Evolutionary conservation across 495 filamentous ascomycete species (phyloP), one percentile per base, ranked within the genome.

Genomic region (Lasiosphaeriaceae sp.): DNA sequence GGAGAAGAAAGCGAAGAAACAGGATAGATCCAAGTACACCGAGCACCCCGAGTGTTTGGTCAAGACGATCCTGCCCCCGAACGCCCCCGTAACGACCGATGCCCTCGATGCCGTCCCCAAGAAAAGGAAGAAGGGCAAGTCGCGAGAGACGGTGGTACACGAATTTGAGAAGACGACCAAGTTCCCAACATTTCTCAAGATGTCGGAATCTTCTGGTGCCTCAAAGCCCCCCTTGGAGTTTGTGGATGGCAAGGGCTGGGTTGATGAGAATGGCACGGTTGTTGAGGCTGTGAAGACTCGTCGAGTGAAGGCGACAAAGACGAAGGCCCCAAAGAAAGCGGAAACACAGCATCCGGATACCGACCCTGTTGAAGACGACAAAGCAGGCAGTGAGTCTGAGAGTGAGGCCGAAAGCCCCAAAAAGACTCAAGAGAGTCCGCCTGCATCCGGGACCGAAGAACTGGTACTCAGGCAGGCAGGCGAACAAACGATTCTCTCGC

Each of bases 221-320:
- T 55, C 69, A 3, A 68, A 65, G 16, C 66, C 76, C 2, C 70
- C 67, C 3, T 62, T 66, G 19, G 80, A 84, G 52, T 91, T 80
- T 66, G 73, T 88, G 17, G 85, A 97, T 26, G 90, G 85, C 16
- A 89, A 89, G 60, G 93, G 94, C 0, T 97, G 94, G 94, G 78
- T 96, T 3, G 89, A 96, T 65, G 82, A 83, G 60, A 74, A 84
- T 17, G 94, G 92, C 2, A 83, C 86, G 51, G 64, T 96, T 20
- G 83, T 94, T 11, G 87, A 96, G 50, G 61, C 66, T 4, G 70
- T 73, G 17, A 75, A 69, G 41, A 65, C 64, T 37, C 75, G 41
- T 11, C 54, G 52, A 22, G 46, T 55, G 45, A 51, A 39, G 34
- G 52, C 47, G 9, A 39, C 49, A 31, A 61, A 50, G 22, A 53